These are phyloP conservation scores for Brassica incana DNA, from an alignment of 345 rosid genomes.

Conservation along the genomic window DNA sequence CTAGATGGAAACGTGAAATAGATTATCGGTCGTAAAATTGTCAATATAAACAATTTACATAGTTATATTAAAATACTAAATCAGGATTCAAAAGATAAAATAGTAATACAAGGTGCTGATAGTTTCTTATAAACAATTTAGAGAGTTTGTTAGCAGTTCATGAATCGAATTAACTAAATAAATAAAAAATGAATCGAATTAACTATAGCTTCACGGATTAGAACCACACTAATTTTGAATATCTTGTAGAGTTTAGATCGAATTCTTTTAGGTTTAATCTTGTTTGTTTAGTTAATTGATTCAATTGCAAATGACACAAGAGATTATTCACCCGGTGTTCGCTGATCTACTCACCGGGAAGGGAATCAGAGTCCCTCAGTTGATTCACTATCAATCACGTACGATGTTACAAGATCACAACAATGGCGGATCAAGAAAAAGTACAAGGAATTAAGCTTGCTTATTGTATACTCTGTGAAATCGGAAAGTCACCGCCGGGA, in stretches of 20 bases:
- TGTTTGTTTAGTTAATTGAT: no score
- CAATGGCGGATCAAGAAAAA: no score
- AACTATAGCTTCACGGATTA: slow-evolving; percentile 51
- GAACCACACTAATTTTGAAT: slow-evolving; percentile 53
- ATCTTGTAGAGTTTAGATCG: slow-evolving; percentile 30
- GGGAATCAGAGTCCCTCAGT: no score
- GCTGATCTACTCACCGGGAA: no score
- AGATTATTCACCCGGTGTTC: no score
- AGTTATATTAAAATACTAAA: neutral
- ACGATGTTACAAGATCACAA: no score
- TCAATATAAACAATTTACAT: neutral
- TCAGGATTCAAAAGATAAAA: neutral
- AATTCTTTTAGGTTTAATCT: no score
- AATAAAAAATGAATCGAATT: slow-evolving; percentile 16
- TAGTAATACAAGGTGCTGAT: slow-evolving; percentile 1
- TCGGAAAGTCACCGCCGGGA: no score
- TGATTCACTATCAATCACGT: no score
- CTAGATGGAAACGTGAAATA: neutral
- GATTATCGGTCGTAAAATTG: neutral
- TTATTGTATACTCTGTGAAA: no score
- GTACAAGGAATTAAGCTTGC: no score
- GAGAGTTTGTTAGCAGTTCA: slow-evolving; percentile 15
- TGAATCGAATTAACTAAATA: slow-evolving; percentile 38
- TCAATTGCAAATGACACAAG: no score
- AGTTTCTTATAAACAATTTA: neutral